Conservation (phyloP, 169 alveolate genomes). For the Cryptosporidium tyzzeri region DNA sequence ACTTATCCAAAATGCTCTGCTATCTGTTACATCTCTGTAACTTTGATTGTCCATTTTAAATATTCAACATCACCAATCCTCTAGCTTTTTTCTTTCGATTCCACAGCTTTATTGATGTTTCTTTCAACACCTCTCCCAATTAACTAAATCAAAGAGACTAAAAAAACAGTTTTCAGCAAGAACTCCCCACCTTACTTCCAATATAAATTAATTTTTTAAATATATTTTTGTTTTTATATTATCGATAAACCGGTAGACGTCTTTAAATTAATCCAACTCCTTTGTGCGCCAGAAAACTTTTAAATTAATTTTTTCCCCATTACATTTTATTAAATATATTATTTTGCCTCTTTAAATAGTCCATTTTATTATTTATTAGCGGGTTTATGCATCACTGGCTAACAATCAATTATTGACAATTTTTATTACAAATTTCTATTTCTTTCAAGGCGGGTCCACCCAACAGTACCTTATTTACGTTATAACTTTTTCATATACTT, state of each 20-base stretch:
- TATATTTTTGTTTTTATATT: not conserved
- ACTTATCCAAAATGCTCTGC: constrained; percentile 12
- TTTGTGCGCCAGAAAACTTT: constrained; percentile 7
- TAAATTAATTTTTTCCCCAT: not conserved
- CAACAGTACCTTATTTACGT: not conserved
- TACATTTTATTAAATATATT: not conserved
- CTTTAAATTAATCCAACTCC: constrained; percentile 9
- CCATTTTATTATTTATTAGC: not conserved
- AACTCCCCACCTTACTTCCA: not conserved
- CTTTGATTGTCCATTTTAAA: constrained; percentile 15
- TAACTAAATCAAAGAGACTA: not conserved
- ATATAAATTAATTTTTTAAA: not conserved
- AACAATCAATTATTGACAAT: not conserved
- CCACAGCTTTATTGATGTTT: not conserved
- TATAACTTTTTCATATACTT: not conserved
- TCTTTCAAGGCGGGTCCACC: not conserved
- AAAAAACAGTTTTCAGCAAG: not conserved
- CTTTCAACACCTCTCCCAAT: not conserved
- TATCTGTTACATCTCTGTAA: constrained; percentile 23
- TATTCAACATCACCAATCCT: constrained; percentile 22
- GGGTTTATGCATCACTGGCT: not conserved
- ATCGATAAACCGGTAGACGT: constrained; percentile 19
- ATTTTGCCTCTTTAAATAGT: not conserved
- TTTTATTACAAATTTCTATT: not conserved
- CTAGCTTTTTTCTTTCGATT: not conserved